Percentiles rank a stretch among this genome's conserved stretches.
phyloP scores from a whole-genome alignment of 306 rosid genomes.

The Malus asiatica region DNA sequence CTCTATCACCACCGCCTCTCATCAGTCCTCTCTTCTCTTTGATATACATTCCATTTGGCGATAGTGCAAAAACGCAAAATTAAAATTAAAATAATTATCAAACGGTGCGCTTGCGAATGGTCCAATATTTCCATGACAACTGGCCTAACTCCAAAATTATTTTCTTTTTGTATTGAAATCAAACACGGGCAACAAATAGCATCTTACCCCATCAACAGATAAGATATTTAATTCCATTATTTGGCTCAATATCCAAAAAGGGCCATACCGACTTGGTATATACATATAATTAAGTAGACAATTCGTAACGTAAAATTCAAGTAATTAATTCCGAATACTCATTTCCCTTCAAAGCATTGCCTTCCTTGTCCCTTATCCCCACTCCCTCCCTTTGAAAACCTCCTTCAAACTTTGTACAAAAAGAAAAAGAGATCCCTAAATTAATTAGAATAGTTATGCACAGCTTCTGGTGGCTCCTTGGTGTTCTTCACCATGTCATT shows the following conservation, averaged over 20 bases:
- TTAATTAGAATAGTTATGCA: not conserved
- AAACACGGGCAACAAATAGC: too few species aligned
- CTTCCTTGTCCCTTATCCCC: not conserved
- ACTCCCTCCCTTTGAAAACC: not conserved
- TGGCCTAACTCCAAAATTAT: too few species aligned
- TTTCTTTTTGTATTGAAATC: too few species aligned
- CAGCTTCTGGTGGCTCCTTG: conserved; percentile 16
- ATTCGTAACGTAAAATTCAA: conserved; percentile 12
- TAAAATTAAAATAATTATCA: too few species aligned
- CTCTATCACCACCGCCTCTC: too few species aligned
- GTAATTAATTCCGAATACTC: not conserved
- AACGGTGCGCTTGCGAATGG: too few species aligned
- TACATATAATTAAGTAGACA: not conserved
- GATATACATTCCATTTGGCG: too few species aligned
- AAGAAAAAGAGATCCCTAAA: not conserved
- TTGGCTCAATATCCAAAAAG: not conserved
- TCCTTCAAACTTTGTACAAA: not conserved
- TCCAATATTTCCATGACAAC: too few species aligned
- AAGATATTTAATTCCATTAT: not conserved
- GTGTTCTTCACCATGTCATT: conserved; percentile 8
- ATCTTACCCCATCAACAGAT: too few species aligned
- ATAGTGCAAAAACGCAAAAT: too few species aligned
- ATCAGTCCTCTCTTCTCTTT: too few species aligned
- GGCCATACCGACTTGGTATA: not conserved
- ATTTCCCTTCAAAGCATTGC: conserved; percentile 9